These are phyloP conservation scores for Hericium alpestre DNA, from an alignment of 768 basidiomycete genomes.

Conservation along the genomic window DNA sequence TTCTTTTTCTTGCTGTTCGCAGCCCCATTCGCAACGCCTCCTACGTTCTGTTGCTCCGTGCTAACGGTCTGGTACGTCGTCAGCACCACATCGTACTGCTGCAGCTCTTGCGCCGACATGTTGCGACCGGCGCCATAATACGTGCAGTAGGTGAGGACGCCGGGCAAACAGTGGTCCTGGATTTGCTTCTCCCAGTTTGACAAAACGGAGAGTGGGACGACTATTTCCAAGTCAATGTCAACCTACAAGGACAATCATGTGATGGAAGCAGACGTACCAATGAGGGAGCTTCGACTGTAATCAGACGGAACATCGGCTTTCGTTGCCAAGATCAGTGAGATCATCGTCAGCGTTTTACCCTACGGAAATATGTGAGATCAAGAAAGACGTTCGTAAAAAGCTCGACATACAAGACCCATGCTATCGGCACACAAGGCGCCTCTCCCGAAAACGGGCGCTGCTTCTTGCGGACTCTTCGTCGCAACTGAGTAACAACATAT, in stretches of 20 bases:
- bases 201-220: constrained; percentile 72
- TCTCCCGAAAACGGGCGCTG: constrained; percentile 54
- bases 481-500: constrained; percentile 39
- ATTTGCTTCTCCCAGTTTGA: constrained; percentile 88
- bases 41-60: constrained; percentile 35
- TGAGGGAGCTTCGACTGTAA: constrained; percentile 62
- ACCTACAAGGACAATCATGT: not conserved
- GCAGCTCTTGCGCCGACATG: constrained; percentile 47
- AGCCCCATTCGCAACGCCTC: constrained; percentile 19
- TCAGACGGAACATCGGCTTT: constrained; percentile 47
- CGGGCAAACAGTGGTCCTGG: constrained; percentile 53
- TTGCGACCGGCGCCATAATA: constrained; percentile 68
- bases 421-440: constrained; percentile 88
- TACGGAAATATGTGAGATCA: constrained; percentile 18
- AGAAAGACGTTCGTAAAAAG: not conserved
- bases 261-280: constrained; percentile 41
- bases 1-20: constrained; percentile 47
- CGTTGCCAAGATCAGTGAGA: constrained; percentile 72
- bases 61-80: constrained; percentile 74
- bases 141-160: constrained; percentile 40
- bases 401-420: constrained; percentile 56
- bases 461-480: constrained; percentile 67
- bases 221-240: constrained; percentile 25
- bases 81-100: constrained; percentile 65
- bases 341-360: constrained; percentile 89